phyloP scores from a whole-genome alignment of 2,329 filamentous ascomycete genomes.

The Colletotrichum endophyticum region DNA sequence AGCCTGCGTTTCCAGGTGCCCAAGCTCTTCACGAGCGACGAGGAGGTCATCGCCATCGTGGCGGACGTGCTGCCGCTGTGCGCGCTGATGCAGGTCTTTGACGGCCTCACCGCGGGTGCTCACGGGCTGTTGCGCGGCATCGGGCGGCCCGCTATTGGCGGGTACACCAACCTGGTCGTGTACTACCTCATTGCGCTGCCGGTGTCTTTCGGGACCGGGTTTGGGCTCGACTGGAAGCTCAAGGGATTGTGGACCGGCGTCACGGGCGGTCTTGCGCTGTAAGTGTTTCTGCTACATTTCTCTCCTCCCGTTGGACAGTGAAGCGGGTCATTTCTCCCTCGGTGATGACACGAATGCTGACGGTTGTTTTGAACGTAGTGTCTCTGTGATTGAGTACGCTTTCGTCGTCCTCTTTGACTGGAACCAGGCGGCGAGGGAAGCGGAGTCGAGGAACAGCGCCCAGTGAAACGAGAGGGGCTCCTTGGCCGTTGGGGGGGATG shows the following conservation, averaged over 20 bases:
- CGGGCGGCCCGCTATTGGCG: conserved; percentile 87
- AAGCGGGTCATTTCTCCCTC: background rate
- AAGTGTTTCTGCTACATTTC: conserved; percentile 38
- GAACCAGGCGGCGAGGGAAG: conserved; percentile 57
- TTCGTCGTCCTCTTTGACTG: conserved; percentile 59
- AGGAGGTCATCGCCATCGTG: conserved; percentile 71
- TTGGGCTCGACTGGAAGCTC: conserved; percentile 78
- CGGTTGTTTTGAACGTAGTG: conserved; percentile 37
- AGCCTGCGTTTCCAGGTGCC: conserved; percentile 76
- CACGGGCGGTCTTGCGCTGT: conserved; percentile 72
- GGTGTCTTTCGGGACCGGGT: conserved; percentile 78
- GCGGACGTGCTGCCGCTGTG: conserved; percentile 77
- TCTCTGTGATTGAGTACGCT: conserved; percentile 57
- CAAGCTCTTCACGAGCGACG: conserved; percentile 76
- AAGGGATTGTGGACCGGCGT: conserved; percentile 83
- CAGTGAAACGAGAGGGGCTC: conserved; percentile 26
- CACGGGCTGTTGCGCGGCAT: conserved; percentile 88
- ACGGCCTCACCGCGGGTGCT: conserved; percentile 78
- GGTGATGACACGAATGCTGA: background rate
- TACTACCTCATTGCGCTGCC: conserved; percentile 91
- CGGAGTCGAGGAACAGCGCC: conserved; percentile 50
- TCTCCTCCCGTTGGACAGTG: background rate
- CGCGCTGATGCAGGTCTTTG: conserved; percentile 89
- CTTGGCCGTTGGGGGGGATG: conserved; percentile 35
- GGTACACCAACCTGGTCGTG: conserved; percentile 83